Percentiles rank a stretch among this genome's conserved stretches.
Evolutionary conservation across 768 basidiomycete genomes (phyloP).

Genomic region (Hypholoma sublateritium): DNA sequence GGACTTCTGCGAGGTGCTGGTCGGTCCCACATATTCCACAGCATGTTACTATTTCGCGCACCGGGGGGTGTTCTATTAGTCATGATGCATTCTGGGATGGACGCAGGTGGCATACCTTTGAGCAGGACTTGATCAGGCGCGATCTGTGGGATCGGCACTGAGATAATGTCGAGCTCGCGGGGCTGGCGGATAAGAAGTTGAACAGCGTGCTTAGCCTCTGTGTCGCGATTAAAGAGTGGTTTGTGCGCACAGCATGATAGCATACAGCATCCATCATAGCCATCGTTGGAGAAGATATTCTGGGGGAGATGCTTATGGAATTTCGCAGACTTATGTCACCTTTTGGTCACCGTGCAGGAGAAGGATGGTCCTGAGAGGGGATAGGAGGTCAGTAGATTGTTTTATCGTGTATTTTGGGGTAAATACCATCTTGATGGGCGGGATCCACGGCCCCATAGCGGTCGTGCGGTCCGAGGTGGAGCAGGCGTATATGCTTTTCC

Average conservation of each 20-base stretch:
- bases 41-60: conserved; percentile 26
- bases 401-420: not conserved
- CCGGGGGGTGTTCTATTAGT: not conserved
- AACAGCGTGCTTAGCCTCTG: not conserved
- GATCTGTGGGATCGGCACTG: conserved; percentile 50
- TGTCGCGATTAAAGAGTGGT: not conserved
- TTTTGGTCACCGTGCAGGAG: not conserved
- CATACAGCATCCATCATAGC: conserved; percentile 47
- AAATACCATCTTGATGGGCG: too few species aligned
- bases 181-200: conserved; percentile 29
- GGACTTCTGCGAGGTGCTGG: conserved; percentile 38
- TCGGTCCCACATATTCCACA: conserved; percentile 72
- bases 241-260: conserved; percentile 37
- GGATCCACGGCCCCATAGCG: too few species aligned
- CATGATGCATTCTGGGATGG: not conserved
- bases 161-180: conserved; percentile 49
- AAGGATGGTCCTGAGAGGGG: not conserved
- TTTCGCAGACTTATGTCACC: not conserved
- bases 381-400: not conserved
- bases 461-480: too few species aligned
- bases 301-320: not conserved
- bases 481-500: too few species aligned
- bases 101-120: conserved; percentile 39
- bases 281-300: conserved; percentile 5
- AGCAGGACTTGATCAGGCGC: conserved; percentile 55